Evolutionary conservation across 75 land plant genomes (phyloP), one percentile per base, ranked within the genome.

Genomic region (Cryptomeria japonica): DNA sequence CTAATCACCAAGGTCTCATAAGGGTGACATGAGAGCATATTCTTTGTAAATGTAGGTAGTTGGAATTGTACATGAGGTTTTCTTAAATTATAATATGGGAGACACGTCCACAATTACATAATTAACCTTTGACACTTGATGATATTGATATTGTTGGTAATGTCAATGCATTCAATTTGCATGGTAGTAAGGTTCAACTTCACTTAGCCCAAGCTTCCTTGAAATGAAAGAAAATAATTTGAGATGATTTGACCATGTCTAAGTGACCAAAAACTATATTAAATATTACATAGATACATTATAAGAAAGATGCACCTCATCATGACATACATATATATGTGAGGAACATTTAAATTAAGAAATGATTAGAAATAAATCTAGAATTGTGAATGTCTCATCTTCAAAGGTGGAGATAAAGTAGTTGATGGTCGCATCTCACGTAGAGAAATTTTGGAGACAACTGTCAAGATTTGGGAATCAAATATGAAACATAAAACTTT

Each of bases 401-500:
- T 92, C 87, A 70, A 86, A 93, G 19, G 91, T 6, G 88, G 92
- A 85, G 32, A 72, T 61, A 0, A 91, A 80, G 1, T 86, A 85
- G 83, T 91, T 90, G 2, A 75, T 68, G 0, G 5, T 73, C 47
- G 88, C 78, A 61, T 88, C 84, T 90, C 90, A 91, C 13, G 13
- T 38, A 12, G 73, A 72, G 5, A 86, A 87, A 25, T 76, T n/a
- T 86, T 85, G 9, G 91, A 86, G 2, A 38, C 89, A 8, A 90
- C 19, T 83, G 47, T 76, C 76, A 92, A 36, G 28, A 72, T 79
- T 73, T 92, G 91, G n/a, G 85, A 14, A 18, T 58, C 88, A 79
- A 34, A 94, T 76, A 94, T 79, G 70, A 94, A 15, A 1, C 95
- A 94, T 15, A 94, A 89, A 25, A 94, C 92, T 78, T 94, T 92